Base-by-base conservation (phyloP, 1,284 basidiomycete genomes). In the Calocybe gambosa region DNA sequence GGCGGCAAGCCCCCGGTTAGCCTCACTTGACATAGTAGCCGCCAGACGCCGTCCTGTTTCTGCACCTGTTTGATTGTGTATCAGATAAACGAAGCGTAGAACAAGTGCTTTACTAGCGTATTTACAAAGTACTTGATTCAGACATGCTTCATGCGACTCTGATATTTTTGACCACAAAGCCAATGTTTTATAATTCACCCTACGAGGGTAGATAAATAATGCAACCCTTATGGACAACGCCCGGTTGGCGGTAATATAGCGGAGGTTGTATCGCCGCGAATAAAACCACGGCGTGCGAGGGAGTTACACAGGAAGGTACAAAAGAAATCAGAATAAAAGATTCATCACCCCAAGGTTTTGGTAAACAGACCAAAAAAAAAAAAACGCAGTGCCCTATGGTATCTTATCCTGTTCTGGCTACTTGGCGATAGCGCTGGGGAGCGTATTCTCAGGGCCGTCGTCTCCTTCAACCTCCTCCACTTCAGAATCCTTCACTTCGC, bases 1-100 rank as follows among this genome's bases (percentile, higher is more conserved):
- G 47, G 52, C 50, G 47, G 42, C 42, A 38, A 44, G 2, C 35
- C n/a, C 16, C 20, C 41, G 31, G 41, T 16, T 33, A 40, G 37
- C 20, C 25, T 37, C 45, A 43, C 19, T n/a, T 42, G 45, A 43
- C 33, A 39, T 39, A 43, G 37, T 37, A 23, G 42, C 45, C 50
- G 47, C 39, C 43, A 46, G 50, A 37, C 19, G 23, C 45, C 39
- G 43, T 33, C 19, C 6, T 19, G 29, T 21, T 20, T 20, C 41
- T 23, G 15, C 25, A 16, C 20, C 38, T 21, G 34, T 29, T 13
- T 18, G 43, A 44, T 31, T 35, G 25, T n/a, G 16, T 45, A 15
- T 34, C n/a, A 31, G 16, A 23, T n/a, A 25, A 50, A 40, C 44
- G 42, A 33, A 31, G 46, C 28, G 40, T 21, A 29, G 8, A 39